These are phyloP conservation scores for Nigrospora oryzae DNA, from an alignment of 2,329 filamentous ascomycete genomes.

Conservation along the genomic window DNA sequence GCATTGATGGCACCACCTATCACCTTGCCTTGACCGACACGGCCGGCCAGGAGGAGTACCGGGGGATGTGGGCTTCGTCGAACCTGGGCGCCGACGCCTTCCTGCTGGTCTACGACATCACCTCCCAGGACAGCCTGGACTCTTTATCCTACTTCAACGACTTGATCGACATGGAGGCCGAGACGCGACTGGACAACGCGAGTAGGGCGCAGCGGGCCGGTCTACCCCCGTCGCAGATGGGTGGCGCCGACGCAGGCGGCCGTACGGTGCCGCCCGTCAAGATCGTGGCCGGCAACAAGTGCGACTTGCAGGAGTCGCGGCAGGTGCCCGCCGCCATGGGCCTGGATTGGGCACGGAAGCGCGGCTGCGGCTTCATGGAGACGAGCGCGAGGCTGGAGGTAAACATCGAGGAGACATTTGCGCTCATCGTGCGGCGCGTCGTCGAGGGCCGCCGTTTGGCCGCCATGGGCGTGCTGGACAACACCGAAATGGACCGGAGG, in stretches of 20 bases:
- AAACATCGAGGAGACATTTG: conserved; percentile 86
- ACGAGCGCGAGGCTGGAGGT: conserved; percentile 77
- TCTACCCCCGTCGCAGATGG: conserved; percentile 19
- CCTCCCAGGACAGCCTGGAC: conserved; percentile 57
- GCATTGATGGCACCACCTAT: conserved; percentile 72
- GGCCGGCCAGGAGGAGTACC: conserved; percentile 84
- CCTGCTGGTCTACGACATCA: conserved; percentile 84
- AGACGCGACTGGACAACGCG: conserved; percentile 57
- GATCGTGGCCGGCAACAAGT: conserved; percentile 82
- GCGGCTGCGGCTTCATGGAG: conserved; percentile 82
- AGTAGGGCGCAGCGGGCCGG: conserved; percentile 38
- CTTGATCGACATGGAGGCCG: conserved; percentile 75
- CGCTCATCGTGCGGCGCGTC: conserved; percentile 55
- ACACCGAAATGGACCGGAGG: conserved; percentile 34
- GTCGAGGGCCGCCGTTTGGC: conserved; percentile 46
- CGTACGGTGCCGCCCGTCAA: conserved; percentile 64
- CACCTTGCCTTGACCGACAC: conserved; percentile 75
- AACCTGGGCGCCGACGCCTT: conserved; percentile 78
- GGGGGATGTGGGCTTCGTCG: conserved; percentile 73
- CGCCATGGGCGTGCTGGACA: conserved; percentile 35
- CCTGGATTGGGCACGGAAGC: conserved; percentile 66
- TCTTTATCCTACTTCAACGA: conserved; percentile 73
- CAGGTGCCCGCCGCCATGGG: conserved; percentile 63
- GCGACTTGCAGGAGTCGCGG: conserved; percentile 64
- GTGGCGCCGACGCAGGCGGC: conserved; percentile 25